These are phyloP conservation scores for Martensiomyces pterosporus DNA, from an alignment of 192 early-diverging fungal genomes.

Conservation along the genomic window DNA sequence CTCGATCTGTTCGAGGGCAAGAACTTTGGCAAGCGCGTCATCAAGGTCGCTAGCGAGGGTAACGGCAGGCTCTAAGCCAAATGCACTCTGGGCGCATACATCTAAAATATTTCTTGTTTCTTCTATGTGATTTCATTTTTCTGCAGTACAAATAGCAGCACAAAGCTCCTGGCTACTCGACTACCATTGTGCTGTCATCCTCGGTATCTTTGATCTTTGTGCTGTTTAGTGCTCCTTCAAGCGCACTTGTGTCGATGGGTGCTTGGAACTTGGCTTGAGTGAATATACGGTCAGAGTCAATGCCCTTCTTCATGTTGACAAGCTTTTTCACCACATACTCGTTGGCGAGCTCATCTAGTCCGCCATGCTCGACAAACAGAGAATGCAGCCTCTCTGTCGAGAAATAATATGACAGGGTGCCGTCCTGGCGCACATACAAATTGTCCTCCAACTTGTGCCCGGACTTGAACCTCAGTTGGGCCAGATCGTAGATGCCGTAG, in stretches of 20 bases:
- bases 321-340: slow-evolving; percentile 68
- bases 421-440: slow-evolving; percentile 96
- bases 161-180: too few species aligned
- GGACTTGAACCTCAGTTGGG: slow-evolving; percentile 94
- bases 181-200: too few species aligned
- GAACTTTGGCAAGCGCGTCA: slow-evolving; percentile 3
- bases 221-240: slow-evolving; percentile 17
- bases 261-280: slow-evolving; percentile 73
- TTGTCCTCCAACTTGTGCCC: slow-evolving; percentile 86
- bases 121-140: too few species aligned
- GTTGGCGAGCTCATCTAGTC: slow-evolving; percentile 52
- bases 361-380: slow-evolving; percentile 62
- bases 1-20: background rate
- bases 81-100: too few species aligned
- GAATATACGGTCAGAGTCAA: slow-evolving; percentile 70
- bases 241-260: slow-evolving; percentile 20
- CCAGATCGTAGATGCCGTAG: slow-evolving; percentile 97
- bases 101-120: too few species aligned
- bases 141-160: too few species aligned
- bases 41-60: slow-evolving; percentile 5
- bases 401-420: slow-evolving; percentile 94
- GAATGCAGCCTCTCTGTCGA: slow-evolving; percentile 55
- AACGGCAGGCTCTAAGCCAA: slow-evolving; percentile 10
- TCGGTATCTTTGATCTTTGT: too few species aligned
- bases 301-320: slow-evolving; percentile 60